phyloP scores from a whole-genome alignment of 257 asterid genomes.

The Perilla frutescens region DNA sequence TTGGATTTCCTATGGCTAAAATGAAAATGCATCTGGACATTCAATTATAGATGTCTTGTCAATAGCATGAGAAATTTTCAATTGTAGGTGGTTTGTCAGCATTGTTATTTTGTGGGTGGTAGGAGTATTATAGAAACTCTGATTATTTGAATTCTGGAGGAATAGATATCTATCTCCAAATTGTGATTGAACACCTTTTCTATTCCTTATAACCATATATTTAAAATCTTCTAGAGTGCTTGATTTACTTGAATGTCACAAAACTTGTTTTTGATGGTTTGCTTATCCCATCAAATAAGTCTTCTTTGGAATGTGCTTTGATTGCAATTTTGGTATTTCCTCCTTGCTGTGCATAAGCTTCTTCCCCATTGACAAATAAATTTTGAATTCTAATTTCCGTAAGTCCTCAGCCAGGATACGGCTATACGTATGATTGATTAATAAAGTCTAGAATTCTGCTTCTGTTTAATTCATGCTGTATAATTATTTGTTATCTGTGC shows the following conservation, averaged over 20 bases:
- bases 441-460: not conserved
- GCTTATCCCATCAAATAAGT: conserved; percentile 1
- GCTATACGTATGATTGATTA: not conserved
- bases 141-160: not conserved
- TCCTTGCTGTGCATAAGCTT: conserved; percentile 7
- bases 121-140: not conserved
- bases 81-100: not conserved
- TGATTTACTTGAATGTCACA: not conserved
- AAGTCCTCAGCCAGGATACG: not conserved
- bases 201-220: not conserved
- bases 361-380: not conserved
- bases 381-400: not conserved
- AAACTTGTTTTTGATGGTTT: too few relatives aligned
- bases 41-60: not conserved
- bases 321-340: conserved; percentile 1
- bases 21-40: not conserved
- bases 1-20: not conserved
- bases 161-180: not conserved
- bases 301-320: not conserved
- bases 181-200: not conserved
- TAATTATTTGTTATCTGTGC: not conserved
- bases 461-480: not conserved
- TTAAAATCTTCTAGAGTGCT: not conserved
- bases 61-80: not conserved
- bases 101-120: not conserved